Percentiles rank a stretch among this genome's conserved stretches.
Conservation (phyloP, 2,329 filamentous ascomycete genomes). For the Cyclaneusma minus region DNA sequence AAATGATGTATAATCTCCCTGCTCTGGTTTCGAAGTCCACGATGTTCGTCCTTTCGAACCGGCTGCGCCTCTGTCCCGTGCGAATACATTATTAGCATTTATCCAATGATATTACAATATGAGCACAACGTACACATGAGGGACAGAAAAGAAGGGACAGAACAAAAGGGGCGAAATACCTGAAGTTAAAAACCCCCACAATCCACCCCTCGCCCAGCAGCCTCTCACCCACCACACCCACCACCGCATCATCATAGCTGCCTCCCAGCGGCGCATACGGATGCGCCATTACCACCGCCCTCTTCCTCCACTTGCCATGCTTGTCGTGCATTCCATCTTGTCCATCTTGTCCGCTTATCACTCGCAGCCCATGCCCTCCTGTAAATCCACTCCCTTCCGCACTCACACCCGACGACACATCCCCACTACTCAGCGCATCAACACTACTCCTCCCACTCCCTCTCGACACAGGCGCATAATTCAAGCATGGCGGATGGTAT, state of each 20-base stretch:
- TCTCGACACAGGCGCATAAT: constrained; percentile 2
- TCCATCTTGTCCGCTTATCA: constrained; percentile 1
- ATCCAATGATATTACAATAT: not conserved
- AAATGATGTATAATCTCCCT: constrained; percentile 68
- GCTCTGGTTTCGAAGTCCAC: constrained; percentile 73
- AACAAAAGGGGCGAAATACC: constrained; percentile 35
- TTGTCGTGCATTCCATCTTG: not conserved
- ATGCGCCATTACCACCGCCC: constrained; percentile 61
- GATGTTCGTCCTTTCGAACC: constrained; percentile 64
- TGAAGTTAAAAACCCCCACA: constrained; percentile 84
- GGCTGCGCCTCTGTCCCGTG: constrained; percentile 55
- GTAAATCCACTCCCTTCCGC: not conserved
- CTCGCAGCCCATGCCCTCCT: not conserved
- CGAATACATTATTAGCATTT: constrained; percentile 7
- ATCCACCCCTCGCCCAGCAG: constrained; percentile 58
- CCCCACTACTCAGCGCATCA: too few relatives aligned
- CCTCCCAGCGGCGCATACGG: constrained; percentile 85
- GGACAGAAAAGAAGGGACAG: constrained; percentile 2
- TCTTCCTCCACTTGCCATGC: constrained; percentile 20
- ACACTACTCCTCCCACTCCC: too few relatives aligned
- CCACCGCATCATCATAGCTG: constrained; percentile 66
- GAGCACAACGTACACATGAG: constrained; percentile 1
- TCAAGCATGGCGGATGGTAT: constrained; percentile 48
- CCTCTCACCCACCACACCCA: constrained; percentile 47
- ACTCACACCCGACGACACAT: constrained; percentile 1